Percentiles rank a stretch among this genome's conserved stretches.
These are phyloP conservation scores for Grigorovia humatica DNA, from an alignment of 805 yeast genomes.

Conservation along the genomic window DNA sequence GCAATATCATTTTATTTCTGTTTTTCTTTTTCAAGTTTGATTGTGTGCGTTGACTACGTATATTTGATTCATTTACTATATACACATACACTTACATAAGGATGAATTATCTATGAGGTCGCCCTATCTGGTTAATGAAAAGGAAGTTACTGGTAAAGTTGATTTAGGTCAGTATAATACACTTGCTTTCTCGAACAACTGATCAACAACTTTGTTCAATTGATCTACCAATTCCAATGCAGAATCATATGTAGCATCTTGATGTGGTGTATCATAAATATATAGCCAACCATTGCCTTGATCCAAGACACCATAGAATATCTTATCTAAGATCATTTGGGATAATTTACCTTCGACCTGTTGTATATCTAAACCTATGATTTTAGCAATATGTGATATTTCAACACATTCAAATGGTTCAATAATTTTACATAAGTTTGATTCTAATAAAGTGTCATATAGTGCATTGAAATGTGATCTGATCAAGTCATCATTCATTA, in stretches of 20 bases:
- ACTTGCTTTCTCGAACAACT: slow-evolving; percentile 88
- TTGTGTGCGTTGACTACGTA: not conserved
- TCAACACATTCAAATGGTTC: slow-evolving; percentile 97
- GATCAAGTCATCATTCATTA: slow-evolving; percentile 78
- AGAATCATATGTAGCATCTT: slow-evolving; percentile 81
- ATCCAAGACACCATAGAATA: slow-evolving; percentile 92
- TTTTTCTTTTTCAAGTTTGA: not conserved
- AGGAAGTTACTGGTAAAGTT: too few relatives aligned
- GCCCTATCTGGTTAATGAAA: not conserved
- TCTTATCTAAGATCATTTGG: slow-evolving; percentile 92
- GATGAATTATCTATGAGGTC: not conserved
- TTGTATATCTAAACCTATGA: slow-evolving; percentile 76
- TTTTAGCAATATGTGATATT: slow-evolving; percentile 73
- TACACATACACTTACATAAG: not conserved
- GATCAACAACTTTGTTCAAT: slow-evolving; percentile 80
- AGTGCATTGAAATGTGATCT: slow-evolving; percentile 86
- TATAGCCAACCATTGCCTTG: slow-evolving; percentile 98
- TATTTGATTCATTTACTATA: not conserved
- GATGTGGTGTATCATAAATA: slow-evolving; percentile 78
- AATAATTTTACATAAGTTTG: slow-evolving; percentile 84
- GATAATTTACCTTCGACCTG: slow-evolving; percentile 91
- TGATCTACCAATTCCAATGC: slow-evolving; percentile 79
- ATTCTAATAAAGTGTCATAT: slow-evolving; percentile 87
- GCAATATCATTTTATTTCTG: not conserved
- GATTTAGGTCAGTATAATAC: slow-evolving; percentile 44